Base-by-base conservation (phyloP, 2,329 filamentous ascomycete species). In the Akanthomyces lecanii region DNA sequence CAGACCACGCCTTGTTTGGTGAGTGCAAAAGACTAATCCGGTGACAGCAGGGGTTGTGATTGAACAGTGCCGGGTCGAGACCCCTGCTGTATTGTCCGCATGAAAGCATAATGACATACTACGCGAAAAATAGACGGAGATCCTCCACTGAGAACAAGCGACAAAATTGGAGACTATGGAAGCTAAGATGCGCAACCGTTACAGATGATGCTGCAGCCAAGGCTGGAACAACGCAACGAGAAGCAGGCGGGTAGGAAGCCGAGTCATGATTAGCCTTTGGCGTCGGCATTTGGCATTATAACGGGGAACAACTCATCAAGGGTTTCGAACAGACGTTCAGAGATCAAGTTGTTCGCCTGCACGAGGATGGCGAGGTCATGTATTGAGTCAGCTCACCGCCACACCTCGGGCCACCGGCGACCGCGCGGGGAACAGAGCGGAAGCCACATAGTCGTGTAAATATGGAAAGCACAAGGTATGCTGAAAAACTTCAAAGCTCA, bases 21-120 rank as follows among this genome's bases (percentile, higher is more conserved):
- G 21, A 6, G 6, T 16, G 6, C 28, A 30, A n/a, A 60, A 16
- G 36, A 42, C 36, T 1, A 60, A 51, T 28, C 38, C 57, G 57
- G 57, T 60, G 33, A 51, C 47, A 30, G 30, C 57, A 40, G 21
- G 47, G 45, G 11, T 52, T 8, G 16, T 42, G 57, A 60, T 51
- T 60, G 56, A 51, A 45, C 56, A 21, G 33, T 25, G 16, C 23
- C 21, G 45, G 33, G 44, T 44, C 36, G 36, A n/a, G 33, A 36
- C 57, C 57, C 56, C n/a, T 50, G 33, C 36, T 42, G 10, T 16
- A 38, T 44, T 25, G 55, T 18, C 44, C 33, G 28, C 44, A 38
- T 18, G 42, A 47, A 36, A 18, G 21, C 42, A n/a, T 18, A 38
- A 48, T 58, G 42, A 58, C 44, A 48, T 48, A 25, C 16, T 23